phyloP scores from a whole-genome alignment of 1,284 basidiomycete genomes.

The Apiotrichum mycotoxinovorans region DNA sequence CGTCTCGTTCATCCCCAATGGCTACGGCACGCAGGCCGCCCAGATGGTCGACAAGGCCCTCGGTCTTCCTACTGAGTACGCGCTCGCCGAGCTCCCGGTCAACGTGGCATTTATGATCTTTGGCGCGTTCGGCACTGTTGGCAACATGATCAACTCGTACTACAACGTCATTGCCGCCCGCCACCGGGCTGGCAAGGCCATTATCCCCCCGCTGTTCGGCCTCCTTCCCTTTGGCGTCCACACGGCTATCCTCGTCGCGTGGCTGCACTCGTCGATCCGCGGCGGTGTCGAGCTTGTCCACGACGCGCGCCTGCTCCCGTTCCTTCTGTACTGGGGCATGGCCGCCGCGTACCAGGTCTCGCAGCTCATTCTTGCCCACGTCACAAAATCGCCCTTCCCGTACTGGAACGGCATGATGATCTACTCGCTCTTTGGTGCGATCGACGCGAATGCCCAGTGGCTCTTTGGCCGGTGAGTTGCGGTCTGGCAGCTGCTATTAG shows the following conservation, averaged over 20 bases:
- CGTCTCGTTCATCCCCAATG: slow-evolving; percentile 30
- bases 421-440: slow-evolving; percentile 69
- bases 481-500: no score
- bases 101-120: slow-evolving; percentile 88
- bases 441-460: slow-evolving; percentile 74
- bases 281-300: slow-evolving; percentile 53
- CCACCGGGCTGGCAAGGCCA: slow-evolving; percentile 51
- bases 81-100: slow-evolving; percentile 60
- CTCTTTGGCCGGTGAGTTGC: slow-evolving; percentile 63
- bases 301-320: slow-evolving; percentile 71
- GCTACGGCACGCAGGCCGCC: slow-evolving; percentile 19
- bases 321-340: slow-evolving; percentile 85
- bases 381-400: slow-evolving; percentile 80
- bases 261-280: slow-evolving; percentile 65
- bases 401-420: slow-evolving; percentile 83
- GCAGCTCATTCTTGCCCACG: slow-evolving; percentile 87
- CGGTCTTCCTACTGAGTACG: slow-evolving; percentile 26
- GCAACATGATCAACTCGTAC: slow-evolving; percentile 81
- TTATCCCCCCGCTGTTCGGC: slow-evolving; percentile 62
- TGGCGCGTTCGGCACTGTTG: slow-evolving; percentile 66
- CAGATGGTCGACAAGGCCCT: slow-evolving; percentile 31
- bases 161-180: slow-evolving; percentile 65
- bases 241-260: slow-evolving; percentile 66
- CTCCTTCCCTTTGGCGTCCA: slow-evolving; percentile 77
- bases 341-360: slow-evolving; percentile 67